Evolutionary conservation across 2,329 filamentous ascomycete genomes (phyloP).

Genomic region (Colletotrichum lindemuthianum): DNA sequence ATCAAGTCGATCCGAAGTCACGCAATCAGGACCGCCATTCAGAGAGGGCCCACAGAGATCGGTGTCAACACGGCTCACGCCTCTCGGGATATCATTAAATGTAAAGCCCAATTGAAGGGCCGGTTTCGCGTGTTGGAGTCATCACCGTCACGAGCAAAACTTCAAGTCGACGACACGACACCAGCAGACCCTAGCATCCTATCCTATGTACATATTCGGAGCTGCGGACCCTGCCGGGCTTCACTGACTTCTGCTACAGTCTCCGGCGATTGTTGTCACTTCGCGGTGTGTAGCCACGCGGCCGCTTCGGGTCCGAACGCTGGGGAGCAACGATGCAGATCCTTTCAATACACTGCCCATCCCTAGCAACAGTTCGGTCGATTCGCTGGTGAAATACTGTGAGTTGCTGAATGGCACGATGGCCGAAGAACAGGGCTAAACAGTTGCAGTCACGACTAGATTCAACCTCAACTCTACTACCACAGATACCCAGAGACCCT

Average conservation of each 20-base stretch:
- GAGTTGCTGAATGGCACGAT: background rate
- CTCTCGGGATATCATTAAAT: conserved; percentile 16
- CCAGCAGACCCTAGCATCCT: background rate
- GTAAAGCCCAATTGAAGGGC: conserved; percentile 26
- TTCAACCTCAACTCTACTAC: conserved; percentile 35
- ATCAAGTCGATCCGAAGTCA: conserved; percentile 32
- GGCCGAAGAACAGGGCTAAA: background rate
- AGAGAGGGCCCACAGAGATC: conserved; percentile 15
- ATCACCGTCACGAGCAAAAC: background rate
- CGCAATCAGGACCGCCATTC: conserved; percentile 35
- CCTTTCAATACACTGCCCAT: conserved; percentile 36
- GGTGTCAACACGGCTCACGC: conserved; percentile 12
- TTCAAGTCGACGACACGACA: background rate
- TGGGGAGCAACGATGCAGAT: conserved; percentile 27
- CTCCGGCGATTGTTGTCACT: background rate
- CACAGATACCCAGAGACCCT: conserved; percentile 32
- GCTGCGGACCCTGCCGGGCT: background rate
- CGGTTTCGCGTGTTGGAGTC: conserved; percentile 17
- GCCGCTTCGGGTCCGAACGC: conserved; percentile 23
- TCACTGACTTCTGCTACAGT: background rate
- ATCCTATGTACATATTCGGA: background rate
- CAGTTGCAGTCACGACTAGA: conserved; percentile 31
- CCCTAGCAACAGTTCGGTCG: conserved; percentile 23
- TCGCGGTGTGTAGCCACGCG: background rate
- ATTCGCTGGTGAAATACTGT: conserved; percentile 36